These are phyloP conservation scores for Saprolegnia parasitica DNA, from an alignment of 352 stramenopile genomes.

Conservation along the genomic window DNA sequence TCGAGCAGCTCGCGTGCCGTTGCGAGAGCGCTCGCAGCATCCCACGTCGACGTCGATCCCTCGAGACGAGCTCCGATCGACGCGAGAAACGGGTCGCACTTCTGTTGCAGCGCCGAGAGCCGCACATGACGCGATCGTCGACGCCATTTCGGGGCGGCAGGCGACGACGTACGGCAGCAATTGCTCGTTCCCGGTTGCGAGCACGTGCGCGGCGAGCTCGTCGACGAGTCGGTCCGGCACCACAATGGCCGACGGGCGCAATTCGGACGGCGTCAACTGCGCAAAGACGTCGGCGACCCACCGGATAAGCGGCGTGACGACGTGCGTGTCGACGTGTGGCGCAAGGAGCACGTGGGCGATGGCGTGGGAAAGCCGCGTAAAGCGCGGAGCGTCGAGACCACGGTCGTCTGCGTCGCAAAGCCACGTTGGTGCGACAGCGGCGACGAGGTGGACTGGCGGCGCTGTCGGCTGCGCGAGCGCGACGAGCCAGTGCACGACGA, in stretches of 20 bases:
- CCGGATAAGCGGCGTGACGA: neutral
- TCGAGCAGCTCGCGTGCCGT: neutral
- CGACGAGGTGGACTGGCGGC: neutral
- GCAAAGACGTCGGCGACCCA: neutral
- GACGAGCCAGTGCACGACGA: neutral
- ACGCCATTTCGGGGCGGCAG: too few relatives aligned
- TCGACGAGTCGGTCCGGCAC: too few relatives aligned
- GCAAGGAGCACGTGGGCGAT: neutral
- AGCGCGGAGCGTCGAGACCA: neutral
- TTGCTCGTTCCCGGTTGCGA: too few relatives aligned
- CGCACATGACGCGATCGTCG: too few relatives aligned
- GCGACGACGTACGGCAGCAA: too few relatives aligned
- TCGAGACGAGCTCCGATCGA: neutral
- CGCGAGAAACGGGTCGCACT: neutral
- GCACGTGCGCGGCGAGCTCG: too few relatives aligned
- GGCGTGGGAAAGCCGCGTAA: neutral
- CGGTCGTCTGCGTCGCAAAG: neutral
- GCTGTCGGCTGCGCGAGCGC: neutral
- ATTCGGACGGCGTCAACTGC: neutral
- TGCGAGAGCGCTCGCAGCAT: neutral
- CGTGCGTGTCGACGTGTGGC: neutral
- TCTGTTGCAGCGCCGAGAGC: too few relatives aligned
- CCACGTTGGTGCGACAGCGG: neutral
- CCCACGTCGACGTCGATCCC: neutral
- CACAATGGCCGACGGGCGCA: too few relatives aligned